These are phyloP conservation scores for Aphanomyces astaci DNA, from an alignment of 352 stramenopile genomes.

Conservation along the genomic window DNA sequence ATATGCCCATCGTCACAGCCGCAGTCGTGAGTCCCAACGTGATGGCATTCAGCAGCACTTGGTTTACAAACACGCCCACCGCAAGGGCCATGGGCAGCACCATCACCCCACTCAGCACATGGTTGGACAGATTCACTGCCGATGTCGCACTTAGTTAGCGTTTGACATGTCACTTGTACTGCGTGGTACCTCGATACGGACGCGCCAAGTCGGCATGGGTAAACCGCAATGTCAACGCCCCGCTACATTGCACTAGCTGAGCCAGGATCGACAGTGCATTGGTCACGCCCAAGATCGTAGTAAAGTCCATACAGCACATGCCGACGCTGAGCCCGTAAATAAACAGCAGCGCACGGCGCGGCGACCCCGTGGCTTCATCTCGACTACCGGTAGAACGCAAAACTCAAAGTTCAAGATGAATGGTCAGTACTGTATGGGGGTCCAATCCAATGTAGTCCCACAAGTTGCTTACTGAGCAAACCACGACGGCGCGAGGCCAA, in stretches of 20 bases:
- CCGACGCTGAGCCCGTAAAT: constrained; percentile 83
- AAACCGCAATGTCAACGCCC: constrained; percentile 85
- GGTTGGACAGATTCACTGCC: constrained; percentile 52
- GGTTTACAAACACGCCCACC: constrained; percentile 9
- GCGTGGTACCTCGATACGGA: constrained; percentile 44
- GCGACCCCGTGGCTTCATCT: constrained; percentile 43
- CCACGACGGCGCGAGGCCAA: constrained; percentile 78
- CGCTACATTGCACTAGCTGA: constrained; percentile 86
- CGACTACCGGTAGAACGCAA: no score
- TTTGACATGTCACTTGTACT: neutral
- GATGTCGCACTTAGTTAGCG: no score
- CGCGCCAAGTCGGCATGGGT: constrained; percentile 57
- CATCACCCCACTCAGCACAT: constrained; percentile 37
- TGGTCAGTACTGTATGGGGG: no score
- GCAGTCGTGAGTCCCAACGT: neutral
- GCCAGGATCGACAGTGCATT: constrained; percentile 90
- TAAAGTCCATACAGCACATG: constrained; percentile 83
- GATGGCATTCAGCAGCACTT: constrained; percentile 5
- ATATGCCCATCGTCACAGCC: neutral
- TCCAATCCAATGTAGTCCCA: no score
- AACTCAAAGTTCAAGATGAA: no score
- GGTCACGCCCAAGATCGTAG: constrained; percentile 83
- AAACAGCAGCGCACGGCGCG: constrained; percentile 66
- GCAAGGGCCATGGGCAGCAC: constrained; percentile 27
- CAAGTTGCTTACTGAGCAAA: constrained; percentile 87